Evolutionary conservation across 2,329 filamentous ascomycete genomes (phyloP), one percentile per base, ranked within the genome.

Genomic region (Scopulariopsis brevicaulis): DNA sequence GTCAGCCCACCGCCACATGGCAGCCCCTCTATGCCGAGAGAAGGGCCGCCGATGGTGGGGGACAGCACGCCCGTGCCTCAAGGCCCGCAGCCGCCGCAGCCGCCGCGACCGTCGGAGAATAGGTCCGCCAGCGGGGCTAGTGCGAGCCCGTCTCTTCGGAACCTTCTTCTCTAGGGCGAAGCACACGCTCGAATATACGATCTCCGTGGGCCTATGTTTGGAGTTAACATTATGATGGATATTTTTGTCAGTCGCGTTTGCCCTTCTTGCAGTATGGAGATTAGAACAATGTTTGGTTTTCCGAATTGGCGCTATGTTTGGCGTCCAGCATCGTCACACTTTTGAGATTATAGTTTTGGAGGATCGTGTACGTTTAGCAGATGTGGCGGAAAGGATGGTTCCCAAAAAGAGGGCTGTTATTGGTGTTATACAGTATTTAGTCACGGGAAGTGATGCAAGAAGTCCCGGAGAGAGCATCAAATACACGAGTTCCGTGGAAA

Each of bases 71-170:
- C 66, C 62, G 54, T 65, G 64, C 51, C 53, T 51, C 54, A 50
- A 24, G 46, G 46, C 28, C 28, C 28, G 28, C 28, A 32, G 28
- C 22, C 54, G 62, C 56, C 59, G 43, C 64, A 67, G 35, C 63
- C 73, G 58, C 63, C 68, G 65, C 63, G 63, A 53, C 61, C 68
- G 52, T 59, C 68, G 56, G 77, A 80, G 54, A 68, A 61, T 22
- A 73, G 79, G 54, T 74, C 78, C 35, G 72, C 78, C 34, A 81
- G 80, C 55, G 86, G 86, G n/a, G 87, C 87, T 4, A 91, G 88
- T 65, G 86, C 87, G 18, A 91, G 85, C 65, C 87, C 88, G 12
- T 90, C 87, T 11, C 69, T 92, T 61, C 82, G 85, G 64, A 91
- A 92, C 65, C 70, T 92, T 54, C 77, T 92, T 57, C 86, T 83